phyloP scores from a whole-genome alignment of 345 rosid genomes.

The Eucalyptus lansdowneana region DNA sequence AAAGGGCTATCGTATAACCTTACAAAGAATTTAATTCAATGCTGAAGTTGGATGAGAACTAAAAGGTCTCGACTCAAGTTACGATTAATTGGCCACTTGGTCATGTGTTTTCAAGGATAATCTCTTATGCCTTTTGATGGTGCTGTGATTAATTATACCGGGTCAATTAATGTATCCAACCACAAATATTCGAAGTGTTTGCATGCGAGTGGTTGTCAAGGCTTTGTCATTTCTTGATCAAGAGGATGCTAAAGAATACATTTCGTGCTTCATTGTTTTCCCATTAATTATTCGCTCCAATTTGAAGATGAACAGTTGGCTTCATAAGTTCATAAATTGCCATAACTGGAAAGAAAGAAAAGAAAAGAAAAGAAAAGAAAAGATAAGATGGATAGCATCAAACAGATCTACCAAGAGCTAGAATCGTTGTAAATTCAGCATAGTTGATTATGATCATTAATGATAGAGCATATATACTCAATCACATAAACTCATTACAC shows the following conservation, averaged over 20 bases:
- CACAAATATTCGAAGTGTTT: not conserved
- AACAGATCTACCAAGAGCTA: not conserved
- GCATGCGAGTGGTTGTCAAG: not conserved
- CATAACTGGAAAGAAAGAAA: not conserved
- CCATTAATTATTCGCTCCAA: not conserved
- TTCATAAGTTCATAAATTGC: not conserved
- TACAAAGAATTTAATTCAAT: not conserved
- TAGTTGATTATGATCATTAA: not conserved
- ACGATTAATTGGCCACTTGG: not conserved
- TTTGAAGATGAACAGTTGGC: not conserved
- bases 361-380: too few species aligned
- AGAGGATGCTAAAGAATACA: not conserved
- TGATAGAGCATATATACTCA: not conserved
- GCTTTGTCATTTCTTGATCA: not conserved
- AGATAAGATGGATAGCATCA: not conserved
- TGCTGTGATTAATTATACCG: not conserved
- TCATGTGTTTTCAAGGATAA: not conserved
- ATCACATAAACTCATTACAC: not conserved
- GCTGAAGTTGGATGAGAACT: not conserved
- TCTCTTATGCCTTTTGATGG: not conserved
- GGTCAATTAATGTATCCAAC: not conserved
- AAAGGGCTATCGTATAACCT: not conserved
- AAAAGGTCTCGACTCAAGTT: not conserved
- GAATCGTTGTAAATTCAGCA: not conserved
- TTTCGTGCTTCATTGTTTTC: not conserved